Base-by-base conservation (phyloP, 2,329 filamentous ascomycete species). In the Metarhizium sp. region DNA sequence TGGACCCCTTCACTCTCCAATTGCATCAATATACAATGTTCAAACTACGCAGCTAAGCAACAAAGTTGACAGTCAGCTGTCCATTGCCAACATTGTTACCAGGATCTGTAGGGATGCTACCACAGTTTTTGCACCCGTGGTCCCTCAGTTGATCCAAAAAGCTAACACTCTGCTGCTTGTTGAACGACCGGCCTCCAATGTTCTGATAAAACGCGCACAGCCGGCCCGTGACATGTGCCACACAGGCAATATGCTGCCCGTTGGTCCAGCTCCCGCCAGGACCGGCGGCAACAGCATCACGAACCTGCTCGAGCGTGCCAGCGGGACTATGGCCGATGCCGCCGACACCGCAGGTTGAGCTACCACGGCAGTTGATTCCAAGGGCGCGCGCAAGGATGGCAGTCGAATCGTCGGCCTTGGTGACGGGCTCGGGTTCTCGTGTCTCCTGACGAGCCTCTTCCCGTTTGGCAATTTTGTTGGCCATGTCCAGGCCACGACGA, bases 161-260 rank as follows among this genome's bases (percentile, higher is more conserved):
- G 18, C 25, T n/a, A 13, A 56, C 16, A 10, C 47, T 47, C 36
- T 58, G 56, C 29, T 48, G 51, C 50, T 56, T 59, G 55, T 46
- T 56, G 51, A 57, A 59, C 2, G 8, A 16, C 2, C 58, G 56
- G 16, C 14, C 16, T 16, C 53, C 58, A 51, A 58, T 51, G 34
- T 59, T 59, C 32, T 59, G 56, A 49, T 56, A 59, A 34, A 58
- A 59, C 1, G 55, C 54, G 25, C 56, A 59, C 32, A 59, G 49
- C 7, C 49, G 54, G 34, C 58, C 58, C 10, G 53, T 56, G 30
- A 50, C 51, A 38, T 56, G 53, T 7, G 43, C 5, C 11, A 58
- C 53, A 38, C 56, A 58, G n/a, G 51, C 58, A 51, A 59, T 46
- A 29, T 59, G 58, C 45, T 57, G 55, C 13, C 54, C 43, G 14